Evolutionary conservation across 2,329 filamentous ascomycete genomes (phyloP).

Genomic region (Fonsecaea monophora): DNA sequence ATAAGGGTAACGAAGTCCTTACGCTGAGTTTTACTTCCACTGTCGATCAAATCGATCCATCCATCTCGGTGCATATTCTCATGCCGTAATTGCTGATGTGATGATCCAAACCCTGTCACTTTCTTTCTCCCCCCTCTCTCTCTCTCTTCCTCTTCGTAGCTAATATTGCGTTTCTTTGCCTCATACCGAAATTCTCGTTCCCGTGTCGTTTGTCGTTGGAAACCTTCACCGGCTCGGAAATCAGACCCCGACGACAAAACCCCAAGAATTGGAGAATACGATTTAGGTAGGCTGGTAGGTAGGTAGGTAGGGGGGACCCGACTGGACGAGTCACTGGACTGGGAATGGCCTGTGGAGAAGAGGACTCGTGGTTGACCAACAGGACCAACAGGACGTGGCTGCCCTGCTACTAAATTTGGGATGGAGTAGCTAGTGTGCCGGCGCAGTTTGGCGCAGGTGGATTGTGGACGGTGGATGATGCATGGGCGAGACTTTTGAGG

Average conservation of each 20-base stretch:
- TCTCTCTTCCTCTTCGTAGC: too few species aligned
- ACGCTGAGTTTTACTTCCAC: background rate
- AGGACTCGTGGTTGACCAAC: background rate
- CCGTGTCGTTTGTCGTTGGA: background rate
- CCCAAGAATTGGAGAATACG: background rate
- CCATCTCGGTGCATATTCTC: too few species aligned
- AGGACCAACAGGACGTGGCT: conserved; percentile 2
- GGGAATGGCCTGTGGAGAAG: background rate
- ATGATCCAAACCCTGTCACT: too few species aligned
- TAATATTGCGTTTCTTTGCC: too few species aligned
- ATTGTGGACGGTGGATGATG: too few species aligned
- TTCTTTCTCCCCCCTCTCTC: too few species aligned
- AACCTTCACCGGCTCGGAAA: conserved; percentile 14
- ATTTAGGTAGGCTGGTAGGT: too few species aligned
- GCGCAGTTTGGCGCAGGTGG: too few species aligned
- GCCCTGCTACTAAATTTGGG: conserved; percentile 20
- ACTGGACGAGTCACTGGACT: background rate
- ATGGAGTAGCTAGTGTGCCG: background rate
- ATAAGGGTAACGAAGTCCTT: background rate
- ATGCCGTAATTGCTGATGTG: too few species aligned
- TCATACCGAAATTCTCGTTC: background rate
- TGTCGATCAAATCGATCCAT: conserved; percentile 2
- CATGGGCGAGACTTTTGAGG: background rate
- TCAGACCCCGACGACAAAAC: conserved; percentile 4
- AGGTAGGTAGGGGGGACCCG: too few species aligned